Base-by-base conservation (phyloP, 2,329 filamentous ascomycete genomes). In the Arthrinium phaeospermum region DNA sequence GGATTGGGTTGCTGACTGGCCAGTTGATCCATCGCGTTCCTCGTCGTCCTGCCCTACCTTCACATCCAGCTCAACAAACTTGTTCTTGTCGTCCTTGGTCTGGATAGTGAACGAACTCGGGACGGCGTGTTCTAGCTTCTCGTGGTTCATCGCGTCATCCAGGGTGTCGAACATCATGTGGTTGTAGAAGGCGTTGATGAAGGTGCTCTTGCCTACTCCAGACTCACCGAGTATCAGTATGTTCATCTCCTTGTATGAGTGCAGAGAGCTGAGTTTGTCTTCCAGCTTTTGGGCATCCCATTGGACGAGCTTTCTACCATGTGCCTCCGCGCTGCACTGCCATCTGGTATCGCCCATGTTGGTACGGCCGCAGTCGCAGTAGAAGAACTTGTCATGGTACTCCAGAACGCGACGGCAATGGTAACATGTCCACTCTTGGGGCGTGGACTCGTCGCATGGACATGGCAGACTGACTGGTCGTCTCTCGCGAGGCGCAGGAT, bases 141-240 rank as follows among this genome's bases (percentile, higher is more conserved):
- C 71, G 22, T 64, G 57, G 19, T 73, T 49, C 53, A 82, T 75
- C 0, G 84, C 85, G 2, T 85, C 82, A 10, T 84, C 80, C 0
- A 87, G 77, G 0, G 79, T 79, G 0, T 80, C 75, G 68, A 79
- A 83, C 0, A 75, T 77, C 4, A 87, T 72, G 71, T 87, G 87
- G 73, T 87, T 87, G 74, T 84, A 75, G 46, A 87, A 85, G 0
- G 84, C 82, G 67, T 87, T 87, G 76, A 87, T 86, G 57, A 83
- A 87, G 0, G 85, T 86, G 1, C 83, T 85, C 70, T 87, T 87
- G 0, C 86, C 85, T 0, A 86, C 85, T 0, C 85, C 86, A 0
- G 85, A 85, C 74, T 86, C 85, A 0, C 85, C 85, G 0, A 87
- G 77, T 5, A 87, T 81, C 34, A 87, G 73, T 24, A 87, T 84